Conservation (phyloP, 176 grass and related monocot species). For the Oryza officinalis region DNA sequence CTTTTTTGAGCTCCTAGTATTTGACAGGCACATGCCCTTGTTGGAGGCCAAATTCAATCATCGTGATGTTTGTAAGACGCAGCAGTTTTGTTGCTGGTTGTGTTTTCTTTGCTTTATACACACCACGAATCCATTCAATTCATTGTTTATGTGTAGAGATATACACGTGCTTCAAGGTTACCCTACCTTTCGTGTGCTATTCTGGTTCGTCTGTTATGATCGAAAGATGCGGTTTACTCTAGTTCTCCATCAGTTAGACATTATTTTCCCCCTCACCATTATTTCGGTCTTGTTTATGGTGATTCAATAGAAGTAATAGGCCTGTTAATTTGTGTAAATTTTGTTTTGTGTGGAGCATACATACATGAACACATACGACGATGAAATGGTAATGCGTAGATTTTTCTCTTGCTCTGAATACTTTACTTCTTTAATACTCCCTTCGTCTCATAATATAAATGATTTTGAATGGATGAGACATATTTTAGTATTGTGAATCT, state of each 20-base stretch:
- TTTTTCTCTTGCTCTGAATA: background rate
- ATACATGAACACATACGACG: slow-evolving; percentile 36
- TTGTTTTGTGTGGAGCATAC: background rate
- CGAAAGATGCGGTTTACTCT: background rate
- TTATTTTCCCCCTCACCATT: background rate
- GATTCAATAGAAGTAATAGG: slow-evolving; percentile 13
- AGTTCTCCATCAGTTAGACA: slow-evolving; percentile 4
- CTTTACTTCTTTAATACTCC: background rate
- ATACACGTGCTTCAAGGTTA: background rate
- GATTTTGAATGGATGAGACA: too few relatives aligned
- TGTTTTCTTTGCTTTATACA: slow-evolving; percentile 5
- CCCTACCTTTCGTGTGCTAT: background rate
- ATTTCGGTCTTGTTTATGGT: slow-evolving; percentile 40
- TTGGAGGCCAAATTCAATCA: slow-evolving; percentile 7
- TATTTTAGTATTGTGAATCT: too few relatives aligned
- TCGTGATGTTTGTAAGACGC: background rate
- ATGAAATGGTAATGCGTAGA: background rate
- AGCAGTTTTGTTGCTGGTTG: background rate
- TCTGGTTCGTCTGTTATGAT: slow-evolving; percentile 6
- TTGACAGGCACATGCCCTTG: background rate
- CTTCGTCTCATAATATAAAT: too few relatives aligned
- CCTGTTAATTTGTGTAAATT: slow-evolving; percentile 34
- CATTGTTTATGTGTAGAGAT: slow-evolving; percentile 28
- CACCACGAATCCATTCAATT: slow-evolving; percentile 41
- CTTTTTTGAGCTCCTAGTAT: slow-evolving; percentile 3